Evolutionary conservation across 352 stramenopile species (phyloP), one percentile per base, ranked within the genome.

Genomic region (Pythium phragmiticola): DNA sequence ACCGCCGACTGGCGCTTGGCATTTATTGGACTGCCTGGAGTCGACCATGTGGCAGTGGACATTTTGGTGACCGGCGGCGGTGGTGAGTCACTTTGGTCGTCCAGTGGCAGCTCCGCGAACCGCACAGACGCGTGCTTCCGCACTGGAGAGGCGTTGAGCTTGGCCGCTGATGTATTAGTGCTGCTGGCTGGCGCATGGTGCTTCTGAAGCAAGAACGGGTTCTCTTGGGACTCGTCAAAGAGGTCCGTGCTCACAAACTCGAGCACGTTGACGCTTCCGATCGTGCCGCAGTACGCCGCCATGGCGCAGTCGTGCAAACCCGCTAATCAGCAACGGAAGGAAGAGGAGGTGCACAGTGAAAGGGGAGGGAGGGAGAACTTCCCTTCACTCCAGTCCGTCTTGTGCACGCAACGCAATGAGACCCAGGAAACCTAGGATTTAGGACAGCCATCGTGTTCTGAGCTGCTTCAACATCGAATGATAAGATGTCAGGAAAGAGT

Each of bases 221-320:
- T 89, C 66, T 89, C 80, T 63, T 89, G 80, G 57, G 76, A 75
- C 60, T 89, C 80, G 47, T 89, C 80, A 45, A 89, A 89, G 52
- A 89, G 59, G 28, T 90, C 81, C 1, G 75, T 84, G 70, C 78
- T 88, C 72, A 87, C 79, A 50, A 88, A 78, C 51, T 83, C 71
- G 49, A 88, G 60, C 60, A 90, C 78, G 41, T 87, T 88, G 12
- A 90, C 81, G 49, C 70, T 88, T 48, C 81, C 78, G 46, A 90
- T 80, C 14, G 81, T 65, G 43, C 78, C 81, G 46, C 73, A 87
- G 63, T 90, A 90, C 64, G 75, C 65, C 52, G 66, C 69, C 33
- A 39, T 68, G 13, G 2, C 13, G 39, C 39, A 16, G 39, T 46
- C 17, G 39, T n/a, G 39, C 39, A 46, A 46, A 46, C 8, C 16